phyloP scores from a whole-genome alignment of 371 early-diverging fungal genomes.

The Fennellomyces sp. region DNA sequence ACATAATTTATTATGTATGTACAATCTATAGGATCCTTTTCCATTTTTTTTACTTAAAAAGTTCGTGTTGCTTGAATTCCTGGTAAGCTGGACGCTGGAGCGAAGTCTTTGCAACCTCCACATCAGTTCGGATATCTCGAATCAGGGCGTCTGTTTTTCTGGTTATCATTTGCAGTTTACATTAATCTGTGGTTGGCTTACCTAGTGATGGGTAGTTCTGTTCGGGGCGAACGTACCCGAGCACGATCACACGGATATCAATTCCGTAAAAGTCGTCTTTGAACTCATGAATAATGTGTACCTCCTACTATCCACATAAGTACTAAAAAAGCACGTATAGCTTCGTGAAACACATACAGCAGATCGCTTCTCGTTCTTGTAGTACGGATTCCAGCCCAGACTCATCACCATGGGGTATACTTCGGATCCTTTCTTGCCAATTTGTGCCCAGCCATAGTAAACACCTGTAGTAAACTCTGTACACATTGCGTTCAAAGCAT shows the following conservation, averaged over 20 bases:
- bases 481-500: slow-evolving; percentile 69
- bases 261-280: slow-evolving; percentile 90
- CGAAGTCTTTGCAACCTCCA: slow-evolving; percentile 77
- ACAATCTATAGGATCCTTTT: slow-evolving; percentile 6
- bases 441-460: slow-evolving; percentile 94
- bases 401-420: slow-evolving; percentile 98
- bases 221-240: slow-evolving; percentile 92
- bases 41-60: too few species aligned
- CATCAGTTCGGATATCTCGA: slow-evolving; percentile 90
- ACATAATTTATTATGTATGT: slow-evolving; percentile 1
- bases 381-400: slow-evolving; percentile 98
- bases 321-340: not conserved
- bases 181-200: slow-evolving; percentile 26
- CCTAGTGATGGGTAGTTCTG: slow-evolving; percentile 85
- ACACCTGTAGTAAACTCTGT: slow-evolving; percentile 81
- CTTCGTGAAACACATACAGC: slow-evolving; percentile 71
- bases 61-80: slow-evolving; percentile 16
- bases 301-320: slow-evolving; percentile 67
- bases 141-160: slow-evolving; percentile 83
- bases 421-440: slow-evolving; percentile 46
- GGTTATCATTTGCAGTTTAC: too few species aligned
- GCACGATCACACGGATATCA: slow-evolving; percentile 79
- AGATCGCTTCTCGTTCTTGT: slow-evolving; percentile 94
- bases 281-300: slow-evolving; percentile 92
- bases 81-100: slow-evolving; percentile 60